Conservation (phyloP, 352 stramenopile genomes). For the Phytophthora boehmeriae region DNA sequence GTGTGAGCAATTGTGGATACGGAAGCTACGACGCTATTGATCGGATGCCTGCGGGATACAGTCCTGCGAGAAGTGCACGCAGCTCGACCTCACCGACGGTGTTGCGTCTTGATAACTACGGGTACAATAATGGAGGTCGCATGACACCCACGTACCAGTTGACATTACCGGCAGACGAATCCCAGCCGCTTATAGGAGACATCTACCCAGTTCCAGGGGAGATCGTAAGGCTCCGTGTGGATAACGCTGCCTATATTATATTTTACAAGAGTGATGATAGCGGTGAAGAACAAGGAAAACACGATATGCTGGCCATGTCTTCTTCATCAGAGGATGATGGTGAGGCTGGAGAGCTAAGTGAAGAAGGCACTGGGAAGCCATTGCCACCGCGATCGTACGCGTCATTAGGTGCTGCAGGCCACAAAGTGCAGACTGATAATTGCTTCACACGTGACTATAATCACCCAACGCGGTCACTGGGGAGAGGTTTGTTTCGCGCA, state of each 20-base stretch:
- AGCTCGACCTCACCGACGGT: constrained; percentile 34
- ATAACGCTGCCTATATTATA: constrained; percentile 87
- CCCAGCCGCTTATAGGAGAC: constrained; percentile 60
- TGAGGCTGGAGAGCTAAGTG: constrained; percentile 41
- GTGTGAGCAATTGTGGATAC: constrained; percentile 52
- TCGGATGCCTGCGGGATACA: constrained; percentile 37
- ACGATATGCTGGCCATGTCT: constrained; percentile 55
- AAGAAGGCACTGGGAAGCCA: constrained; percentile 35
- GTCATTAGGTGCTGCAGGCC: constrained; percentile 76
- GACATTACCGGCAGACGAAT: constrained; percentile 60
- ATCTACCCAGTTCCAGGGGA: constrained; percentile 82
- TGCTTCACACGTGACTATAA: constrained; percentile 85
- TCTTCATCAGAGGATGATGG: constrained; percentile 53
- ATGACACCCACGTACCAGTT: constrained; percentile 67
- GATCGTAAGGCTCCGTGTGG: constrained; percentile 68
- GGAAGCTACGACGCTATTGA: constrained; percentile 49
- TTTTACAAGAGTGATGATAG: constrained; percentile 85
- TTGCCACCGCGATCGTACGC: constrained; percentile 74
- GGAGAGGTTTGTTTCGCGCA: constrained; percentile 76
- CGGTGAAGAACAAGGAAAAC: constrained; percentile 43
- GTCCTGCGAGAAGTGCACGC: constrained; percentile 41
- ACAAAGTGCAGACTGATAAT: constrained; percentile 89
- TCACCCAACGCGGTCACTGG: constrained; percentile 79
- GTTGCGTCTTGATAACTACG: constrained; percentile 38
- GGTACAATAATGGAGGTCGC: constrained; percentile 44